These are phyloP conservation scores for Kwoniella sp. DNA, from an alignment of 768 basidiomycete genomes.

Conservation along the genomic window DNA sequence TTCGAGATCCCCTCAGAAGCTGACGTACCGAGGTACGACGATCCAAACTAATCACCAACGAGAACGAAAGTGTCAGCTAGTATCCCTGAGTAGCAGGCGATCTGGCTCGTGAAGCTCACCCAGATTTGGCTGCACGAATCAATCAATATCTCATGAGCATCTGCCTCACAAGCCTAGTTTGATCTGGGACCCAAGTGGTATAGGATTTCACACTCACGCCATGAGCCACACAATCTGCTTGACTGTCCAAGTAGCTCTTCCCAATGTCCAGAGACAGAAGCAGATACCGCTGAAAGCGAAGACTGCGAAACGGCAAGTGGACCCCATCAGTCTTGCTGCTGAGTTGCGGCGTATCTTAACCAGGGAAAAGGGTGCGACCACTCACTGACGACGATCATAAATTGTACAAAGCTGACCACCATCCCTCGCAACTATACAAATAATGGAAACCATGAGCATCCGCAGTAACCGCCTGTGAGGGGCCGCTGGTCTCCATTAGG, in stretches of 20 bases:
- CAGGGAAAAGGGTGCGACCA: not conserved
- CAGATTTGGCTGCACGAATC: slow-evolving; percentile 38
- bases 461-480: not conserved
- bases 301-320: slow-evolving; percentile 34
- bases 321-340: not conserved
- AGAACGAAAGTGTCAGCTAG: slow-evolving; percentile 2
- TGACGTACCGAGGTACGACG: slow-evolving; percentile 43
- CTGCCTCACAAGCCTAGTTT: no score
- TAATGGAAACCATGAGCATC: not conserved
- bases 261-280: slow-evolving; percentile 54
- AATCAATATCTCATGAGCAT: not conserved
- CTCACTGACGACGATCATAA: slow-evolving; percentile 51
- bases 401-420: slow-evolving; percentile 51
- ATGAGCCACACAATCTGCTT: slow-evolving; percentile 55
- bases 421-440: slow-evolving; percentile 53
- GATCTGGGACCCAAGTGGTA: no score
- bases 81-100: not conserved
- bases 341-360: not conserved
- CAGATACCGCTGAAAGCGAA: slow-evolving; percentile 54
- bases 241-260: slow-evolving; percentile 53
- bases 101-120: slow-evolving; percentile 21
- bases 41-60: slow-evolving; percentile 37
- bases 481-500: no score
- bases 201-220: slow-evolving; percentile 46
- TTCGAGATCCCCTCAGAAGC: no score